These are phyloP conservation scores for Gymnopus androsaceus DNA, from an alignment of 1,284 basidiomycete genomes.

Conservation along the genomic window DNA sequence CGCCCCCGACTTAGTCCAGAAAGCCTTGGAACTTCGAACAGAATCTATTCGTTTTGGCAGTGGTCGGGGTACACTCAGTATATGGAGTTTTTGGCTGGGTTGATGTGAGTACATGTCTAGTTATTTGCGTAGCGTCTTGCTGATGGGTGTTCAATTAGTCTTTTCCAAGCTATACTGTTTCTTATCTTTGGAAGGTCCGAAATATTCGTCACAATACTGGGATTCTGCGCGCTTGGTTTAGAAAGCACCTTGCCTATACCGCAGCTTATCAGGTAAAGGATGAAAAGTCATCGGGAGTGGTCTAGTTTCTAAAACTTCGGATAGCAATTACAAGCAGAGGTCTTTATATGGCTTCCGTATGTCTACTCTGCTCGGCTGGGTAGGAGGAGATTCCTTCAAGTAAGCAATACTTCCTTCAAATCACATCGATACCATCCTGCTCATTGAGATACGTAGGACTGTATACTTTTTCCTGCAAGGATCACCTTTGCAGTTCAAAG, in stretches of 20 bases:
- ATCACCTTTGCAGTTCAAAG: slow-evolving; percentile 77
- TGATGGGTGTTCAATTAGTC: slow-evolving; percentile 37
- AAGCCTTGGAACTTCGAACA: slow-evolving; percentile 55
- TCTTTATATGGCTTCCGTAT: slow-evolving; percentile 83
- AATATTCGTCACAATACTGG: slow-evolving; percentile 67
- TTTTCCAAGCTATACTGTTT: slow-evolving; percentile 70
- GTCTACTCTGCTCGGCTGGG: slow-evolving; percentile 81
- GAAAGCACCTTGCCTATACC: slow-evolving; percentile 84
- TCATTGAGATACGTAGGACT: slow-evolving; percentile 47
- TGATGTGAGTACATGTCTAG: slow-evolving; percentile 54
- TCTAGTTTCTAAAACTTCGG: neutral
- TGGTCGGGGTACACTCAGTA: slow-evolving; percentile 79
- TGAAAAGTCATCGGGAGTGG: neutral
- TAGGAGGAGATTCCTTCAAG: slow-evolving; percentile 84
- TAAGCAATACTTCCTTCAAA: slow-evolving; percentile 34
- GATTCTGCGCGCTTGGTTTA: slow-evolving; percentile 77
- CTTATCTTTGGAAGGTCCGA: slow-evolving; percentile 72
- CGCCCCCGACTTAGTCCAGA: slow-evolving; percentile 62
- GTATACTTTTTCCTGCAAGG: slow-evolving; percentile 75
- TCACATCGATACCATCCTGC: slow-evolving; percentile 10
- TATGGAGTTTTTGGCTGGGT: slow-evolving; percentile 79
- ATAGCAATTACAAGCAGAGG: slow-evolving; percentile 74
- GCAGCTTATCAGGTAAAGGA: slow-evolving; percentile 67
- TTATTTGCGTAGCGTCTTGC: neutral
- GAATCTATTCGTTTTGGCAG: slow-evolving; percentile 84